These are phyloP conservation scores for Brachypodium distachyon DNA, from an alignment of 202 grass and related monocot species.

Conservation along the genomic window DNA sequence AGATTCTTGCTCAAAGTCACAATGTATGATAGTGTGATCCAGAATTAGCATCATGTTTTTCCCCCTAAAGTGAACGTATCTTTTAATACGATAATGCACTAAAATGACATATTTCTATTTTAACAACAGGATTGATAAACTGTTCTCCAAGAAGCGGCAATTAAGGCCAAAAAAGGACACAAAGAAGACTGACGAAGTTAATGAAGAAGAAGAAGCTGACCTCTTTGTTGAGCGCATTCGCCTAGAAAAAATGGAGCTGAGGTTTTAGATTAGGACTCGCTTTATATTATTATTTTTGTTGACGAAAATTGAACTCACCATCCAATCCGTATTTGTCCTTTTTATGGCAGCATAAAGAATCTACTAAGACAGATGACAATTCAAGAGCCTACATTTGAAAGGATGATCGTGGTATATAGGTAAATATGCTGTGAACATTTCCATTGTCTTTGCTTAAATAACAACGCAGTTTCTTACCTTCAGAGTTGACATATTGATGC, in stretches of 20 bases:
- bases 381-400: slow-evolving; percentile 98
- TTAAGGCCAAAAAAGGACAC: slow-evolving; percentile 32
- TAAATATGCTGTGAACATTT: not conserved
- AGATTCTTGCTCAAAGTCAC: slow-evolving; percentile 57
- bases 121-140: slow-evolving; percentile 53
- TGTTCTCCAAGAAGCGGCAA: slow-evolving; percentile 44
- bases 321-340: slow-evolving; percentile 3
- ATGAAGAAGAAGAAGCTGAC: slow-evolving; percentile 43
- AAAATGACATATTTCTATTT: not conserved
- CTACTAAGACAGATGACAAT: slow-evolving; percentile 58
- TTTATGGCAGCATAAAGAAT: slow-evolving; percentile 62
- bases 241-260: slow-evolving; percentile 88
- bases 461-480: slow-evolving; percentile 1
- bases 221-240: slow-evolving; percentile 78
- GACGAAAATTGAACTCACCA: slow-evolving; percentile 3
- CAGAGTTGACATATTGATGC: not conserved
- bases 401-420: slow-evolving; percentile 94
- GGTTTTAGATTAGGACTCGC: slow-evolving; percentile 25
- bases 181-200: slow-evolving; percentile 66
- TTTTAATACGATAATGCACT: not conserved
- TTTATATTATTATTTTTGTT: not conserved
- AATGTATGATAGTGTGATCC: slow-evolving; percentile 31
- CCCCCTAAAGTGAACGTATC: not conserved
- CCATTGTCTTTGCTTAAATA: not conserved
- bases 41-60: not conserved